Evolutionary conservation across 225 moss, liverwort and hornwort genomes (phyloP), one percentile per base, ranked within the genome.

Genomic region (Polytrichum formosum): DNA sequence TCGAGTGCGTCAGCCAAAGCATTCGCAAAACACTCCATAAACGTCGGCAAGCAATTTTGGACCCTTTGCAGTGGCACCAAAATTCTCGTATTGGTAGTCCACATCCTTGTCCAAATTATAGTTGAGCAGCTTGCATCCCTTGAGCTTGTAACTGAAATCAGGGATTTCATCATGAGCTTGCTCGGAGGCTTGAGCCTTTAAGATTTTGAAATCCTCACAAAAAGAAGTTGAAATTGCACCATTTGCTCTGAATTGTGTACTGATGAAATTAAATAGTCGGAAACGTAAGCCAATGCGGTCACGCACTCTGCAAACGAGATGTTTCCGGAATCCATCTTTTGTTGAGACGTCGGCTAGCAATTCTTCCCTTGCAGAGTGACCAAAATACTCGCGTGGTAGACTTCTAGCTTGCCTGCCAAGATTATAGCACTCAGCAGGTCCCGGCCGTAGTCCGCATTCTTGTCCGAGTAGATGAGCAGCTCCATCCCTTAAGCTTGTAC

Each of bases 191-290:
- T 1, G 7, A 6, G 31, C 31, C 31, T 7, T 31, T 0, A 2
- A 9, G 35, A 0, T 0, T 2, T 2, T 9, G 2, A 10, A 35
- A 9, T 8, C 35, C 35, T 35, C 8, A 2, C 35, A 8, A 35
- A 8, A 35, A 35, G 8, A 35, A 8, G 8, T 35, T 8, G 35
- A 35, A 31, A 35, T 33, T 7, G 9, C 35, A 35, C 35, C 35
- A 8, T 0, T 8, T 35, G 35, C 7, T 7, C 7, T 20, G n/a
- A 6, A 19, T 91, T 66, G 91, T 35, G 85, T 79, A 6, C 90
- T 90, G 78, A 95, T 90, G 78, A 95, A 93, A 18, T 84, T 91
- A 61, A 93, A 90, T 54, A 95, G 72, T 31, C 91, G 65, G 13
- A 82, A 30, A 92, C 90, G 81, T 81, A 91, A 56, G 88, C 74